These are phyloP conservation scores for Conticribra guillardii DNA, from an alignment of 108 stramenopile species.

Conservation along the genomic window DNA sequence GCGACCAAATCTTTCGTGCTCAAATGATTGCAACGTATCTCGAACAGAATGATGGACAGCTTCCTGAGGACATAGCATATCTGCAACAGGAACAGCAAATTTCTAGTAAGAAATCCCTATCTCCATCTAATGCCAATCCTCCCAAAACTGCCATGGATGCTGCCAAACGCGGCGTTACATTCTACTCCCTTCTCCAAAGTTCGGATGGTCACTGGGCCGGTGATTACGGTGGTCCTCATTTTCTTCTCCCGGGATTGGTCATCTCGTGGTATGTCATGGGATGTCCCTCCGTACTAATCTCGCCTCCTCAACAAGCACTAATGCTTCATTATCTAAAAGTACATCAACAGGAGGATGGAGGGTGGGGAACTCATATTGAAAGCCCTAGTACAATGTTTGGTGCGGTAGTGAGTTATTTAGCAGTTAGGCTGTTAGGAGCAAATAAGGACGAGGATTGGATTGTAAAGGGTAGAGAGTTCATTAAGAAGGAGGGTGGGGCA, in stretches of 20 bases:
- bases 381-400: slow-evolving; percentile 98
- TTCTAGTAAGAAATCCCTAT: slow-evolving; percentile 9
- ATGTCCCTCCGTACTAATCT: slow-evolving; percentile 63
- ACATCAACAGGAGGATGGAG: slow-evolving; percentile 98
- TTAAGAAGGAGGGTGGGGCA: slow-evolving; percentile 91
- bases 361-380: slow-evolving; percentile 99
- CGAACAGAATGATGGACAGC: slow-evolving; percentile 32
- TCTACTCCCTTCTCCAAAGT: slow-evolving; percentile 86
- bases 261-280: slow-evolving; percentile 89
- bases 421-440: slow-evolving; percentile 89
- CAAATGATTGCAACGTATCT: slow-evolving; percentile 80
- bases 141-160: slow-evolving; percentile 63
- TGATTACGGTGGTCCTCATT: slow-evolving; percentile 99
- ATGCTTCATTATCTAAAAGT: slow-evolving; percentile 86
- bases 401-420: slow-evolving; percentile 89
- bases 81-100: slow-evolving; percentile 11
- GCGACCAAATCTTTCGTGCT: slow-evolving; percentile 76
- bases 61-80: slow-evolving; percentile 40
- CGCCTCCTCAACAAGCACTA: slow-evolving; percentile 64
- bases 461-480: slow-evolving; percentile 66
- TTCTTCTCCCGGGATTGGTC: slow-evolving; percentile 97
- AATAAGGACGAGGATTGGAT: slow-evolving; percentile 61
- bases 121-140: not conserved
- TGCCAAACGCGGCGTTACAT: slow-evolving; percentile 69
- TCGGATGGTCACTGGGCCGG: slow-evolving; percentile 95